phyloP scores from a whole-genome alignment of 1,139 yeast species.

The Yamadazyma siamensis region DNA sequence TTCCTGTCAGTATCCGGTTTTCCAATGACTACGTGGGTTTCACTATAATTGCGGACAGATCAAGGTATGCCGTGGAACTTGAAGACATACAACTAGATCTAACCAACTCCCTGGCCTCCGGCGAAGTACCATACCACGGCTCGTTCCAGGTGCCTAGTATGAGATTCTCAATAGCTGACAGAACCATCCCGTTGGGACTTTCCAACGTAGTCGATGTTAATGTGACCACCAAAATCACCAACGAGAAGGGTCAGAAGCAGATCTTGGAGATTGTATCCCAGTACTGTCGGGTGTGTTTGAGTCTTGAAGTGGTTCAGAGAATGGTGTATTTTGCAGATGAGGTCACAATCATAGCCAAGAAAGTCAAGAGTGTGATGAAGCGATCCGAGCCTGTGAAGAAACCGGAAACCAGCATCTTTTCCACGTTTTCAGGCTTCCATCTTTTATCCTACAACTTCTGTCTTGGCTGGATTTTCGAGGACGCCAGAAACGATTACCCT shows the following conservation, averaged over 20 bases:
- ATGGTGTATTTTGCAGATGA: slow-evolving; percentile 21
- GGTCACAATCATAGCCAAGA: slow-evolving; percentile 8
- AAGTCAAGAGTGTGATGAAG: slow-evolving; percentile 2
- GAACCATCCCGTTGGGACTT: slow-evolving; percentile 35
- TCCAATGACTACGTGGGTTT: slow-evolving; percentile 37
- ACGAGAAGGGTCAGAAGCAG: slow-evolving; percentile 30
- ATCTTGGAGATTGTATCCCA: slow-evolving; percentile 58
- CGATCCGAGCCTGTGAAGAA: background rate
- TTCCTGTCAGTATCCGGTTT: slow-evolving; percentile 24
- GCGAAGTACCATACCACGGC: slow-evolving; percentile 25
- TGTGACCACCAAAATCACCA: slow-evolving; percentile 33
- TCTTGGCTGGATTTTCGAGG: slow-evolving; percentile 68
- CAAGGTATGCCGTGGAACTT: slow-evolving; percentile 29
- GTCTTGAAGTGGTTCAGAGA: slow-evolving; percentile 48
- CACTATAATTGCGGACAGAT: slow-evolving; percentile 27
- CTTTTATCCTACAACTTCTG: slow-evolving; percentile 66
- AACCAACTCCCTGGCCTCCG: slow-evolving; percentile 10
- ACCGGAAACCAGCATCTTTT: slow-evolving; percentile 1
- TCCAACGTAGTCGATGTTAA: slow-evolving; percentile 47
- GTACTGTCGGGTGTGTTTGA: slow-evolving; percentile 54
- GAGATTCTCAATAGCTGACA: slow-evolving; percentile 35
- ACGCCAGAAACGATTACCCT: slow-evolving; percentile 43
- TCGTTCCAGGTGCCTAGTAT: slow-evolving; percentile 39
- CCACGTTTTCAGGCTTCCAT: slow-evolving; percentile 45
- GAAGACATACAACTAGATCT: slow-evolving; percentile 23